Conservation (phyloP, 2,329 filamentous ascomycete genomes). For the Pseudocercospora musae region DNA sequence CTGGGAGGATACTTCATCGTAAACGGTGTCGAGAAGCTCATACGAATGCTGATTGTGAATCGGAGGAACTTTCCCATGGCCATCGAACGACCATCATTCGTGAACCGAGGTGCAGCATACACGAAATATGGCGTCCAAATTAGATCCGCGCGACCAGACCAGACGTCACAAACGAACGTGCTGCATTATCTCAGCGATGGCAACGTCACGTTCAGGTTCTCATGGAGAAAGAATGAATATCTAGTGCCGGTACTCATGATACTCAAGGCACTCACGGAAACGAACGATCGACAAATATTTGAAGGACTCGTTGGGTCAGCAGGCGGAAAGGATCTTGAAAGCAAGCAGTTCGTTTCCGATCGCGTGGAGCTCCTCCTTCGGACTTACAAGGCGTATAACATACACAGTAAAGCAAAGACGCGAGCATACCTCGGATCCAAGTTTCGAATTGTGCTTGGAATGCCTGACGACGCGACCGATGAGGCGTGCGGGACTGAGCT, state of each 20-base stretch:
- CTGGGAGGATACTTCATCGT: constrained; percentile 95
- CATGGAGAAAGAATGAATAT: constrained; percentile 96
- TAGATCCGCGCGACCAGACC: constrained; percentile 89
- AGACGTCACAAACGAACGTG: constrained; percentile 96
- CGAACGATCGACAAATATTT: constrained; percentile 93
- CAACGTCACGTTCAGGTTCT: constrained; percentile 95
- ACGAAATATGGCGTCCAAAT: constrained; percentile 88
- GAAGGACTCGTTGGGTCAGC: constrained; percentile 82
- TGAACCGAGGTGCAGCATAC: constrained; percentile 80
- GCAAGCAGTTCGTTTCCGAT: constrained; percentile 87
- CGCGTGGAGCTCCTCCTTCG: constrained; percentile 86
- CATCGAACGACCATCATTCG: constrained; percentile 86
- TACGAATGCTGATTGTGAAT: constrained; percentile 86
- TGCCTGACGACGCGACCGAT: constrained; percentile 79
- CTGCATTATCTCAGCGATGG: constrained; percentile 94
- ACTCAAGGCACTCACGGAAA: constrained; percentile 89
- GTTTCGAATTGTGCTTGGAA: constrained; percentile 82
- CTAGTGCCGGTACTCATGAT: constrained; percentile 97
- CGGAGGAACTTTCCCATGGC: constrained; percentile 93
- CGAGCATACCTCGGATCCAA: constrained; percentile 84
- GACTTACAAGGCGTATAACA: constrained; percentile 85
- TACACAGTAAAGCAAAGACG: constrained; percentile 79
- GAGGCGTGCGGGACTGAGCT: constrained; percentile 91
- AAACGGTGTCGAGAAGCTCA: constrained; percentile 95
- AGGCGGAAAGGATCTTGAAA: constrained; percentile 72